Base-by-base conservation (phyloP, 345 rosid species). In the Boechera divaricarpa region DNA sequence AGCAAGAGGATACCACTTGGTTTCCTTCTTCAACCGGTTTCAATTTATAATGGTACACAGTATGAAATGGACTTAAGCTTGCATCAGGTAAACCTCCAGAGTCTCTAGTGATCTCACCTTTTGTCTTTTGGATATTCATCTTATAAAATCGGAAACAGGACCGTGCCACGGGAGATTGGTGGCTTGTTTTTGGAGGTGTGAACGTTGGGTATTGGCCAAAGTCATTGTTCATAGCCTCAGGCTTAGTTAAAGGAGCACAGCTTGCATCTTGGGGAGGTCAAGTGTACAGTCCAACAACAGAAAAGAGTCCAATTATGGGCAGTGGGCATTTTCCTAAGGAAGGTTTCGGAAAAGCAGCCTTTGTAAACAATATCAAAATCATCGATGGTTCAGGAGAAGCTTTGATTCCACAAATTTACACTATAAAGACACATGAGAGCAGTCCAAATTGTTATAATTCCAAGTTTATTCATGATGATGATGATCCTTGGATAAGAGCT, bases 321-420 rank as follows among this genome's bases (percentile, higher is more conserved):
- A 78, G 81, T 72, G 81, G 81, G n/a, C 77, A 78, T 72, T 78
- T 78, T 24, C 54, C 81, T 28, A 18, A 57, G 6, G 81, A 72
- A 72, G 81, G 72, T 47, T 57, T 71, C 0, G 12, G 67, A 8
- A 70, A 64, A 45, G 76, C 72, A 28, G 77, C 67, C 1, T 77
- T 42, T 57, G 53, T 77, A 11, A 70, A 64, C 29, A 51, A 59
- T 54, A 51, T 77, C 9, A 48, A 77, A 41, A 65, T 71, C 51
- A 56, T 77, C 1, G 65, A 65, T 45, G 6, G 24, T n/a, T 9
- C 18, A 0, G 77, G 72, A 16, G 0, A 44, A 78, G 55, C 44
- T 56, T 62, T 70, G 55, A 71, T 47, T 64, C 80, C 80, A 24
- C 69, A 70, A 49, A 53, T 61, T 38, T 70, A 63, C 29, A 55